Evolutionary conservation across 2,329 filamentous ascomycete genomes (phyloP).

Genomic region (Pestalotiopsis sp.): DNA sequence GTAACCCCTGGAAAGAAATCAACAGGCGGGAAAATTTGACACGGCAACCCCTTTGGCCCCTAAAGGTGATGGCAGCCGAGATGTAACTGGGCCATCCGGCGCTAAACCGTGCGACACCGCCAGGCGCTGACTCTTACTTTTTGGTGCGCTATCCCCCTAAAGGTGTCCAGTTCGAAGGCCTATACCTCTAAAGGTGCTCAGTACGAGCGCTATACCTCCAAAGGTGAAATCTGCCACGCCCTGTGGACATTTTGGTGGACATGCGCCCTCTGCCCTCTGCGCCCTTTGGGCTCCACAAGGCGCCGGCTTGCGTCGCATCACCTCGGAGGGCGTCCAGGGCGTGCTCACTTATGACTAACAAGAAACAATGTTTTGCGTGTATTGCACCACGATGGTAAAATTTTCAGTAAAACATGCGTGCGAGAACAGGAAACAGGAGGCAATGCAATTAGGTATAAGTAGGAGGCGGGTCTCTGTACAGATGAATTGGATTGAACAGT

Average conservation of each 20-base stretch:
- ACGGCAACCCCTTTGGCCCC: neutral
- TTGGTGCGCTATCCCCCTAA: neutral
- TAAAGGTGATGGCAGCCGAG: neutral
- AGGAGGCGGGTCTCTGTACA: neutral
- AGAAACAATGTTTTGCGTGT: neutral
- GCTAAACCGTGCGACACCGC: neutral
- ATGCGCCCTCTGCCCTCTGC: neutral
- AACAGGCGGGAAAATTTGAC: neutral
- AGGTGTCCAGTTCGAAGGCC: neutral
- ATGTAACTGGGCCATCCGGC: neutral
- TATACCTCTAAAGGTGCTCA: neutral
- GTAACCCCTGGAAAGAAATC: neutral
- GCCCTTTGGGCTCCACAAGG: conserved; percentile 6
- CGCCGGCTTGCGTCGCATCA: conserved; percentile 12
- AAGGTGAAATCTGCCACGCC: no score
- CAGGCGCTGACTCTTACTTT: neutral
- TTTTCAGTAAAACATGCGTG: neutral
- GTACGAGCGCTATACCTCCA: neutral
- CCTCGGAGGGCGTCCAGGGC: conserved; percentile 5
- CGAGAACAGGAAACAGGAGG: neutral
- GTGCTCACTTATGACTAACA: conserved; percentile 8
- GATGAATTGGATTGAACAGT: neutral
- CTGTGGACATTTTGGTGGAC: neutral
- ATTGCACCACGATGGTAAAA: conserved; percentile 9
- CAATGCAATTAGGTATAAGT: conserved; percentile 3